These are phyloP conservation scores for Cutaneotrichosporon cutaneum DNA, from an alignment of 1,284 basidiomycete species.

Conservation along the genomic window DNA sequence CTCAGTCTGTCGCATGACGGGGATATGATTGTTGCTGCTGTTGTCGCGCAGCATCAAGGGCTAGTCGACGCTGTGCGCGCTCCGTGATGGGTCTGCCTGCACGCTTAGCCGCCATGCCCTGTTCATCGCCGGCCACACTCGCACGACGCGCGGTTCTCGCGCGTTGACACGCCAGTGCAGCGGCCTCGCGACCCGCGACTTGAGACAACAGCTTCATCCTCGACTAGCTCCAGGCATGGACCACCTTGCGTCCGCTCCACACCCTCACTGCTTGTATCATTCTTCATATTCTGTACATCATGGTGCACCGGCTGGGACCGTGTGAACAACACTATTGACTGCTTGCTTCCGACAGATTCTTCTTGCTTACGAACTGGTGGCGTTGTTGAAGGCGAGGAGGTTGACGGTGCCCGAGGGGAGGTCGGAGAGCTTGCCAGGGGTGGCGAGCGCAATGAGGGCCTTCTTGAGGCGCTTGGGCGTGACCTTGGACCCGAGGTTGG, in stretches of 20 bases:
- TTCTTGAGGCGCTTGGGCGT: slow-evolving; percentile 71
- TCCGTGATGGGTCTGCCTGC: too few relatives aligned
- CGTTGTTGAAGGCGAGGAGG: slow-evolving; percentile 78
- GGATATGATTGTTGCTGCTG: slow-evolving; percentile 2
- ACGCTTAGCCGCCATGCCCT: too few relatives aligned
- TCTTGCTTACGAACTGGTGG: slow-evolving; percentile 53
- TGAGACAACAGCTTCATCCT: not conserved
- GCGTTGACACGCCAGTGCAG: too few relatives aligned
- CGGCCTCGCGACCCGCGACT: too few relatives aligned
- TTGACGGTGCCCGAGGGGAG: slow-evolving; percentile 61
- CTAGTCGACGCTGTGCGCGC: not conserved
- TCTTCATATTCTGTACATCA: slow-evolving; percentile 16
- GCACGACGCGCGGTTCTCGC: not conserved
- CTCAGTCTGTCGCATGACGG: not conserved
- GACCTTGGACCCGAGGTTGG: slow-evolving; percentile 51
- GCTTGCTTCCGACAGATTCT: slow-evolving; percentile 21
- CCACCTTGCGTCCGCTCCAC: too few relatives aligned
- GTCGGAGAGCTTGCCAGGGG: slow-evolving; percentile 58
- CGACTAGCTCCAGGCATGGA: too few relatives aligned
- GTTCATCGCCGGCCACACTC: not conserved
- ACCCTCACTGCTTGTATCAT: not conserved
- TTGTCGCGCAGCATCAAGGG: not conserved
- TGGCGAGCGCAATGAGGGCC: slow-evolving; percentile 66
- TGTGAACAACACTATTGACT: slow-evolving; percentile 11
- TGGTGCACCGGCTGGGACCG: slow-evolving; percentile 3